Conservation (phyloP, 2,329 filamentous ascomycete genomes). For the Pseudogymnoascus sp. region DNA sequence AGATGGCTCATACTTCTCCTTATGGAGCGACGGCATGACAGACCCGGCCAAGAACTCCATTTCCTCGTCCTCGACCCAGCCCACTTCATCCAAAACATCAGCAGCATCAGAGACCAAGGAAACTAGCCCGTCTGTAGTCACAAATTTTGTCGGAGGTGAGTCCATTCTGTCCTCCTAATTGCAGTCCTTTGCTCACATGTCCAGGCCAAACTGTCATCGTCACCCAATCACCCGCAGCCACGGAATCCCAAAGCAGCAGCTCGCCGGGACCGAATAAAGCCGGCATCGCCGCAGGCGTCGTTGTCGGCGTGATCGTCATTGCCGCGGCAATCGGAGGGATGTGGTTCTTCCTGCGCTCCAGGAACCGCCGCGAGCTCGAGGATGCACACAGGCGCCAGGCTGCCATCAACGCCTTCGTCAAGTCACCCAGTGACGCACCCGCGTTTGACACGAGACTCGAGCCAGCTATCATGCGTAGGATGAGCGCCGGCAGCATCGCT, state of each 20-base stretch:
- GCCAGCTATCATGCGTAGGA: constrained; percentile 69
- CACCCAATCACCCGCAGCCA: neutral
- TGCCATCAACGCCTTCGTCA: constrained; percentile 69
- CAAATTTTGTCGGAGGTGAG: neutral
- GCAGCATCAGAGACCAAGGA: neutral
- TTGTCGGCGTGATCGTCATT: constrained; percentile 69
- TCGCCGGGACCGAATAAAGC: constrained; percentile 61
- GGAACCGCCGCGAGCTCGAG: constrained; percentile 68
- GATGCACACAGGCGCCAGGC: constrained; percentile 78
- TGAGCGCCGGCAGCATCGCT: constrained; percentile 92
- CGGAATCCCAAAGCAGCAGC: neutral
- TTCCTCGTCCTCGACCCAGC: too few relatives aligned
- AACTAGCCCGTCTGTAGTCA: neutral
- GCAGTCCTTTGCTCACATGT: neutral
- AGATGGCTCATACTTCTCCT: neutral
- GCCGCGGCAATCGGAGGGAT: constrained; percentile 57
- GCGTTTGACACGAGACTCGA: constrained; percentile 80
- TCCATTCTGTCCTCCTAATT: neutral
- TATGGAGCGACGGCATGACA: neutral
- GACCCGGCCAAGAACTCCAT: neutral
- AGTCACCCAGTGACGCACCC: constrained; percentile 56
- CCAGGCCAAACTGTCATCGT: neutral
- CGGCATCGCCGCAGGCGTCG: constrained; percentile 79
- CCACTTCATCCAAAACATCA: neutral
- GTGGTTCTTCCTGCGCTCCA: constrained; percentile 68